These are phyloP conservation scores for Phlebopus sp. DNA, from an alignment of 1,284 basidiomycete genomes.

Conservation along the genomic window DNA sequence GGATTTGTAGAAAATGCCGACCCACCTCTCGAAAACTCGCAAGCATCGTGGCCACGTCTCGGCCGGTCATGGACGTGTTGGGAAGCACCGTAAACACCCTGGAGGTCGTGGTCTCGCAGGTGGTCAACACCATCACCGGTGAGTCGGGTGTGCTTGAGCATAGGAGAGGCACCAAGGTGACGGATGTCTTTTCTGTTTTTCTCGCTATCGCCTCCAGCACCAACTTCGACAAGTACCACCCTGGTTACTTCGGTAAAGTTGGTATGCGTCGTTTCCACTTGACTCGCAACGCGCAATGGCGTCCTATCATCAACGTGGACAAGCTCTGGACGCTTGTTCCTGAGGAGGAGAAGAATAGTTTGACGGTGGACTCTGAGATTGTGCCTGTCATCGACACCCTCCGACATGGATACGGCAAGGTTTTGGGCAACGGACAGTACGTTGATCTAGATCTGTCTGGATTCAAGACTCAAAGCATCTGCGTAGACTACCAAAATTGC, in stretches of 20 bases:
- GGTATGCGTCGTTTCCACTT: slow-evolving; percentile 99
- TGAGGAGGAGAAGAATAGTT: slow-evolving; percentile 69
- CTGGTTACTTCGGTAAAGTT: slow-evolving; percentile 99
- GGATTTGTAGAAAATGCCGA: slow-evolving; percentile 77
- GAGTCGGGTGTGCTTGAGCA: slow-evolving; percentile 30
- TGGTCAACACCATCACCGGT: slow-evolving; percentile 99
- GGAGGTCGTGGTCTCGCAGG: slow-evolving; percentile 99
- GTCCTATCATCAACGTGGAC: slow-evolving; percentile 96
- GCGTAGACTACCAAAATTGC: slow-evolving; percentile 71
- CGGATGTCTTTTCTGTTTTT: neutral
- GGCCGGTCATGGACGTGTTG: slow-evolving; percentile 98
- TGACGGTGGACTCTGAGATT: slow-evolving; percentile 68
- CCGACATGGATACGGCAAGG: slow-evolving; percentile 86
- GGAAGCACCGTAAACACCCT: slow-evolving; percentile 99
- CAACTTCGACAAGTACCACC: slow-evolving; percentile 94
- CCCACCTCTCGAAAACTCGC: slow-evolving; percentile 92
- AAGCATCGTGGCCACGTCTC: slow-evolving; percentile 99
- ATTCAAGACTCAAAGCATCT: neutral
- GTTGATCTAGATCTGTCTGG: slow-evolving; percentile 28
- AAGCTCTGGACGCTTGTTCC: slow-evolving; percentile 85
- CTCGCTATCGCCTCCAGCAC: slow-evolving; percentile 44
- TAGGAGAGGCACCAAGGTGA: neutral
- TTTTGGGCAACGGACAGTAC: slow-evolving; percentile 83
- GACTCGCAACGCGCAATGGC: slow-evolving; percentile 88
- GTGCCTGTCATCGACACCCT: slow-evolving; percentile 92